Conservation (phyloP, 257 asterid genomes). For the Capsicum chinense region DNA sequence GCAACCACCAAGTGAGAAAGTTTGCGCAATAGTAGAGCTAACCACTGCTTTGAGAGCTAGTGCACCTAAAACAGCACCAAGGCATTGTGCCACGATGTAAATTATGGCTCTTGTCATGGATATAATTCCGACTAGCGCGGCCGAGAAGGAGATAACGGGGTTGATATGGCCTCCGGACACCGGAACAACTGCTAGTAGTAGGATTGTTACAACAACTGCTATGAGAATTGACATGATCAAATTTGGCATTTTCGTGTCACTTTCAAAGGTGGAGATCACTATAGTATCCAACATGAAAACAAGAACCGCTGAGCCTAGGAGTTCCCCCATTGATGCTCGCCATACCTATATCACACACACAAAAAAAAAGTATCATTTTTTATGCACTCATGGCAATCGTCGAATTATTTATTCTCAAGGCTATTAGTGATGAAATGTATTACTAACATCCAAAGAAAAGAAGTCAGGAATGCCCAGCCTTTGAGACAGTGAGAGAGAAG, state of each 20-base stretch:
- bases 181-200: no score
- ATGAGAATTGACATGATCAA: no score
- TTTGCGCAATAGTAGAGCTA: neutral
- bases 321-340: conserved; percentile 76
- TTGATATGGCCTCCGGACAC: no score
- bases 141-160: no score
- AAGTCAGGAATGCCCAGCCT: conserved; percentile 61
- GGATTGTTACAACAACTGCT: no score
- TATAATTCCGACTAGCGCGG: no score
- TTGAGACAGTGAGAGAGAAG: conserved; percentile 41
- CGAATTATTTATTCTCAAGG: neutral
- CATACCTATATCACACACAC: conserved; percentile 51
- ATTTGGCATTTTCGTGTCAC: conserved; percentile 37
- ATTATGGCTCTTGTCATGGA: no score
- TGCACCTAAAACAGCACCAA: no score
- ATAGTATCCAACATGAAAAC: conserved; percentile 73
- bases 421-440: neutral
- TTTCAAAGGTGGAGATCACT: conserved; percentile 60
- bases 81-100: no score
- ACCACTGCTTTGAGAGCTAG: no score
- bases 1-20: conserved; percentile 77
- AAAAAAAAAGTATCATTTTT: neutral
- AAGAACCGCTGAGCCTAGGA: conserved; percentile 65
- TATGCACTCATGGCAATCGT: neutral
- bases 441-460: conserved; percentile 50